Percentiles rank a stretch among this genome's conserved stretches.
phyloP scores from a whole-genome alignment of 148 eudicot species.

The Rheum nobile region DNA sequence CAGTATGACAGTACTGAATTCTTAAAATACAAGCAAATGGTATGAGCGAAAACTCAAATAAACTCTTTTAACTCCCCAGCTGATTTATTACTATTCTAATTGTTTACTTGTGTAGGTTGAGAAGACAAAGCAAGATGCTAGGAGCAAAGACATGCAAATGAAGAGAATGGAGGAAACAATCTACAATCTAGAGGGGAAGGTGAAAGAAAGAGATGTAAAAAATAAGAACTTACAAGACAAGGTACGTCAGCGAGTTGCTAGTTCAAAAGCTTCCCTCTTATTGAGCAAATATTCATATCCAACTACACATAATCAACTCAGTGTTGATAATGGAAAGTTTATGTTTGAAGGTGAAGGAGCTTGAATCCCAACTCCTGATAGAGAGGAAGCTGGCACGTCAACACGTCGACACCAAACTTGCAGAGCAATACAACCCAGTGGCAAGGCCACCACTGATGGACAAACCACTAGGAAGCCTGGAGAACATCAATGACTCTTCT shows the following conservation, averaged over 20 bases:
- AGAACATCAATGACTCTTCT: slow-evolving; percentile 18
- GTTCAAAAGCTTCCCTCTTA: neutral
- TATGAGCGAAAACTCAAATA: slow-evolving; percentile 12
- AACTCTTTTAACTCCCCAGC: neutral
- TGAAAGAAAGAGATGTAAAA: slow-evolving; percentile 76
- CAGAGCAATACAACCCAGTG: slow-evolving; percentile 36
- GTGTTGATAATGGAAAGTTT: neutral
- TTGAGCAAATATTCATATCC: neutral
- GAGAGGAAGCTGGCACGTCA: slow-evolving; percentile 90
- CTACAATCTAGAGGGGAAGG: slow-evolving; percentile 53
- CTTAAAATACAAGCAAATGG: slow-evolving; percentile 77
- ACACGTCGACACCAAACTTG: slow-evolving; percentile 71
- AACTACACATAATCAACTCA: neutral
- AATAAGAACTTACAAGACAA: slow-evolving; percentile 78
- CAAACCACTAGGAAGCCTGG: slow-evolving; percentile 25
- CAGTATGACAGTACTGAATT: slow-evolving; percentile 69
- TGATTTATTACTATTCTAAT: neutral
- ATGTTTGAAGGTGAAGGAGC: slow-evolving; percentile 65
- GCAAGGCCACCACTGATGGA: slow-evolving; percentile 48
- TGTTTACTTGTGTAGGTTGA: slow-evolving; percentile 36
- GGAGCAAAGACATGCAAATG: slow-evolving; percentile 63
- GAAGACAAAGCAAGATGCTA: slow-evolving; percentile 65
- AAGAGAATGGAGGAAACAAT: slow-evolving; percentile 80
- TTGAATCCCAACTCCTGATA: slow-evolving; percentile 75
- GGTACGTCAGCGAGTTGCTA: slow-evolving; percentile 23